Evolutionary conservation across 805 yeast species (phyloP).

Genomic region (Sungouiella blattae): DNA sequence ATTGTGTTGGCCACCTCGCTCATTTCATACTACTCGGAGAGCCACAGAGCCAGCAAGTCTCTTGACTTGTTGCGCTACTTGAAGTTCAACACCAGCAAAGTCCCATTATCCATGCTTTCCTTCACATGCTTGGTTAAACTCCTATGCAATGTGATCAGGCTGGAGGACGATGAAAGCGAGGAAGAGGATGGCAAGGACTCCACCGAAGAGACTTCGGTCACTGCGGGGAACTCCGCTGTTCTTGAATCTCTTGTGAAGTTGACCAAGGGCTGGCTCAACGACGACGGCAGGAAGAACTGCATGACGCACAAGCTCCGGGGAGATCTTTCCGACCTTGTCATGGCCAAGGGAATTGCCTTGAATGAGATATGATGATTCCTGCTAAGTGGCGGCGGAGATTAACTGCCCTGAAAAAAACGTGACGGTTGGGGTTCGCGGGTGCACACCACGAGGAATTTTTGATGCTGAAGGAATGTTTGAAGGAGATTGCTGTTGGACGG

Average conservation of each 20-base stretch:
- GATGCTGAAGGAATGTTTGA: too few relatives aligned
- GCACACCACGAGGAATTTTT: too few relatives aligned
- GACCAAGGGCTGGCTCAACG: constrained; percentile 30
- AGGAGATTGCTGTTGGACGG: too few relatives aligned
- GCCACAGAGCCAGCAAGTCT: constrained; percentile 18
- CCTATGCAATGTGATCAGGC: constrained; percentile 15
- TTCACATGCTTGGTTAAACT: constrained; percentile 31
- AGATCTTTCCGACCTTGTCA: constrained; percentile 28
- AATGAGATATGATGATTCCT: constrained; percentile 22
- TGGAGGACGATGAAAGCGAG: constrained; percentile 16
- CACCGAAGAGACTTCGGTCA: not conserved
- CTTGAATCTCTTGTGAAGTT: constrained; percentile 27
- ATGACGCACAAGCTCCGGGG: constrained; percentile 22
- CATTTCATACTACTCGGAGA: constrained; percentile 18
- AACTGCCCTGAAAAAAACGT: too few relatives aligned
- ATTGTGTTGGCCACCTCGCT: constrained; percentile 28
- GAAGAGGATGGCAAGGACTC: constrained; percentile 7
- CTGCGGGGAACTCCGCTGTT: constrained; percentile 2
- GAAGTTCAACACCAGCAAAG: constrained; percentile 11
- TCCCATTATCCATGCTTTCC: constrained; percentile 25
- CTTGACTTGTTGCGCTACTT: constrained; percentile 24
- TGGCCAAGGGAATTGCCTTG: constrained; percentile 29
- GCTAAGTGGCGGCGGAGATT: too few relatives aligned
- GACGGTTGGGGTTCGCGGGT: too few relatives aligned
- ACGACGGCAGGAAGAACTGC: constrained; percentile 13